phyloP scores from a whole-genome alignment of 768 basidiomycete genomes.

The Naganishia vishniacii region DNA sequence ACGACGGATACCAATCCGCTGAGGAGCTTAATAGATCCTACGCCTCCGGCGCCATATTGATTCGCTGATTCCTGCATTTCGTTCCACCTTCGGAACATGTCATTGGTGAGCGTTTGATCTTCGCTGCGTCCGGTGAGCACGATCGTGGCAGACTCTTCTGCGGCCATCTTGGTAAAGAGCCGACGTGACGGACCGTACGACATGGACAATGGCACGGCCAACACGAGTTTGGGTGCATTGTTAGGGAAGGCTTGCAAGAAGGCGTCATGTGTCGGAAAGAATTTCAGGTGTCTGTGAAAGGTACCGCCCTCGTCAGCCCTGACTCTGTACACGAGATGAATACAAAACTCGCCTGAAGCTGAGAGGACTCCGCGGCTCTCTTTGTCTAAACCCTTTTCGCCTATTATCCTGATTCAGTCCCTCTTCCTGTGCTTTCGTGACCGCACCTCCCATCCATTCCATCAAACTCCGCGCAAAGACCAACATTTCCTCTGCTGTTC shows the following conservation, averaged over 20 bases:
- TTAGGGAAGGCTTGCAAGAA: conserved; percentile 76
- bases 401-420: conserved; percentile 59
- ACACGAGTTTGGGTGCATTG: conserved; percentile 82
- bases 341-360: conserved; percentile 67
- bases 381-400: conserved; percentile 32
- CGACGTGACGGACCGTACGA: conserved; percentile 85
- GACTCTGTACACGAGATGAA: not conserved
- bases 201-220: conserved; percentile 85
- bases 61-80: conserved; percentile 68
- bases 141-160: conserved; percentile 75
- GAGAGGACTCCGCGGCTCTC: conserved; percentile 60
- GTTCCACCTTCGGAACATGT: conserved; percentile 83
- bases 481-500: conserved; percentile 86
- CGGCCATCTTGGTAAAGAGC: conserved; percentile 79
- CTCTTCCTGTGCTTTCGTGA: conserved; percentile 70
- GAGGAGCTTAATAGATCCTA: conserved; percentile 54
- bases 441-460: conserved; percentile 96
- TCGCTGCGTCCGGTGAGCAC: conserved; percentile 75
- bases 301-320: not conserved
- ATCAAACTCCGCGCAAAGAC: conserved; percentile 93
- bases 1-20: conserved; percentile 40
- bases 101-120: conserved; percentile 69
- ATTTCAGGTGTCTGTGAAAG: conserved; percentile 70
- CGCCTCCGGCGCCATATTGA: conserved; percentile 82
- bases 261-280: conserved; percentile 76